Percentiles rank a stretch among this genome's conserved stretches.
phyloP scores from a whole-genome alignment of 352 stramenopile species.

The Globisporangium megalacanthum region DNA sequence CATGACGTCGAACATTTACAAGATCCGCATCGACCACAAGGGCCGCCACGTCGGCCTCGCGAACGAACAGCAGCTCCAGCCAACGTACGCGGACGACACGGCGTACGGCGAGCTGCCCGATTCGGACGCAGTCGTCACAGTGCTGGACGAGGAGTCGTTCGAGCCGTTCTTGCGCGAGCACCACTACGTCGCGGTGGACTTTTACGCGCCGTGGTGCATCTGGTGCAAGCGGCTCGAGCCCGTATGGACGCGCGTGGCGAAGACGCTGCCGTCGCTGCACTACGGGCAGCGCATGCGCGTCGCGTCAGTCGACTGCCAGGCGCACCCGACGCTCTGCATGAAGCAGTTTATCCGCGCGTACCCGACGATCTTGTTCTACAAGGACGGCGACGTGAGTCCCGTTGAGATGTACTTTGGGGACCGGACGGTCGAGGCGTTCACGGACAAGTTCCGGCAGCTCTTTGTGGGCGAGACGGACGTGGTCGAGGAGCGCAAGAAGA shows the following conservation, averaged over 20 bases:
- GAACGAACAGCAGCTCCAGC: constrained; percentile 80
- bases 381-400: constrained; percentile 84
- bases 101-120: constrained; percentile 70
- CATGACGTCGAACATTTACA: constrained; percentile 98
- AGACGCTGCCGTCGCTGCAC: constrained; percentile 82
- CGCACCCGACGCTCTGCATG: constrained; percentile 89
- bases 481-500: constrained; percentile 85
- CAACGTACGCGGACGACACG: constrained; percentile 58
- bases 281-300: constrained; percentile 80
- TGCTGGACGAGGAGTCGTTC: constrained; percentile 85
- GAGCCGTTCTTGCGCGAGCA: constrained; percentile 90
- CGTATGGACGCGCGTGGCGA: constrained; percentile 94
- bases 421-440: constrained; percentile 88
- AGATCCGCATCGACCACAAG: constrained; percentile 89
- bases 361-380: constrained; percentile 96
- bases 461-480: constrained; percentile 71
- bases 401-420: constrained; percentile 96
- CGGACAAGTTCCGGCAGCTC: constrained; percentile 88
- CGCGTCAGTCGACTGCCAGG: constrained; percentile 93
- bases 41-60: constrained; percentile 83
- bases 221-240: constrained; percentile 97
- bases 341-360: constrained; percentile 96
- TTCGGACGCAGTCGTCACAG: constrained; percentile 70
- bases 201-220: constrained; percentile 95
- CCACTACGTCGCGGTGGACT: constrained; percentile 96